Conservation (phyloP, 257 asterid species). For the Parsonsia alboflavescens region DNA sequence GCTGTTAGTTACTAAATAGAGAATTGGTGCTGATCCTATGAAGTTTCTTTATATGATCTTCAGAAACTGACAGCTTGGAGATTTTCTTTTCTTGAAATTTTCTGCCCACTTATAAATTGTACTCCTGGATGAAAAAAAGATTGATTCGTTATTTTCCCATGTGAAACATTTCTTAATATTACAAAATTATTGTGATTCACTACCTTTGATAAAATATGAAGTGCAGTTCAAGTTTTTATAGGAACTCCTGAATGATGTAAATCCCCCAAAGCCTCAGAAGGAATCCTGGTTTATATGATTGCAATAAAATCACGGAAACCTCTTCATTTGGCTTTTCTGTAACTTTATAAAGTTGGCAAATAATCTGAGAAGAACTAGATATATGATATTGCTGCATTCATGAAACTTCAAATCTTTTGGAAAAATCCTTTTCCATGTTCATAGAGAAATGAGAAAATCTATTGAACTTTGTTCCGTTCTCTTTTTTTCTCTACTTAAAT, state of each 20-base stretch:
- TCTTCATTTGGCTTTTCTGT: background rate
- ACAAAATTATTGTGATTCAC: background rate
- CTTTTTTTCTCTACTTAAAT: background rate
- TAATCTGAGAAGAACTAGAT: background rate
- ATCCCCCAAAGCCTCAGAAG: background rate
- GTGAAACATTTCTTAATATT: background rate
- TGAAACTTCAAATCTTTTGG: background rate
- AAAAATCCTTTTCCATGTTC: background rate
- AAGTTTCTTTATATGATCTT: background rate
- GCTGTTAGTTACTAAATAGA: background rate
- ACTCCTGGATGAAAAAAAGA: background rate
- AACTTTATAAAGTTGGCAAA: background rate
- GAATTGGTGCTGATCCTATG: background rate
- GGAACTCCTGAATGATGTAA: background rate
- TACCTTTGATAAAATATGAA: background rate
- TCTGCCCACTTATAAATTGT: background rate
- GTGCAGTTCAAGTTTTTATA: background rate
- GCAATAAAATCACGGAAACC: background rate
- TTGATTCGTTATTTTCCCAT: background rate
- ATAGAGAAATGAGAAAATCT: background rate
- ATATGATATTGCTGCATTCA: background rate
- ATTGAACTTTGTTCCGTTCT: background rate
- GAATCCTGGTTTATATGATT: background rate
- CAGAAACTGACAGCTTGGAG: background rate
- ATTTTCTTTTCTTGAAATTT: background rate